Conservation (phyloP, 768 basidiomycete genomes). For the Amanita molliuscula region DNA sequence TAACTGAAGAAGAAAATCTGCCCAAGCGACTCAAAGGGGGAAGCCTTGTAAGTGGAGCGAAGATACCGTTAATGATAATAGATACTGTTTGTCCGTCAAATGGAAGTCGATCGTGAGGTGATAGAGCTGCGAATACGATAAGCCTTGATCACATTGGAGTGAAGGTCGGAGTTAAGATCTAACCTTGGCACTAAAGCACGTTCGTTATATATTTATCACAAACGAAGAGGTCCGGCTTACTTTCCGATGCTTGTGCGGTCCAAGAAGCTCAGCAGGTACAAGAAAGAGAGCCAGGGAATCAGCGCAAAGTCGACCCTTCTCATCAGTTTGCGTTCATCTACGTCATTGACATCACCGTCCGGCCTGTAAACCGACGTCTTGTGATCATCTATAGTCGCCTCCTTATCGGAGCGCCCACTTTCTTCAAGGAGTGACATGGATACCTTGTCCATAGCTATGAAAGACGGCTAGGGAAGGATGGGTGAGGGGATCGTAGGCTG, state of each 20-base stretch:
- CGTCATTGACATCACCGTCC: conserved; percentile 44
- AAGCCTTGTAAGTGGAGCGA: conserved; percentile 7
- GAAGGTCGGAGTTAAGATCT: not conserved
- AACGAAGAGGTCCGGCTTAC: conserved; percentile 19
- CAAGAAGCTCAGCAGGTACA: conserved; percentile 67
- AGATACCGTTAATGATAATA: conserved; percentile 46
- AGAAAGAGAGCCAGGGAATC: conserved; percentile 61
- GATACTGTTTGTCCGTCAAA: conserved; percentile 57
- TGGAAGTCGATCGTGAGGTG: conserved; percentile 46
- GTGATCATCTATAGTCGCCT: conserved; percentile 19
- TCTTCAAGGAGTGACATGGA: not conserved
- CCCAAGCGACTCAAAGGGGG: not conserved
- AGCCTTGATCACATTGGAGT: not conserved
- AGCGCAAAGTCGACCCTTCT: conserved; percentile 61
- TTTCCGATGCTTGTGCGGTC: conserved; percentile 44
- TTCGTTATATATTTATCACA: not conserved
- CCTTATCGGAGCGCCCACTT: conserved; percentile 18
- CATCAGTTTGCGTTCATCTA: conserved; percentile 62
- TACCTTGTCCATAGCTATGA: not conserved
- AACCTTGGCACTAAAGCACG: conserved; percentile 28
- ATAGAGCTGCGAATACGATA: conserved; percentile 39
- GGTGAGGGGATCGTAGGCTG: not conserved
- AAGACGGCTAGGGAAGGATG: not conserved
- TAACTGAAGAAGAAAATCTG: conserved; percentile 53
- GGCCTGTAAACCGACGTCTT: conserved; percentile 26